Percentiles rank a stretch among this genome's conserved stretches.
phyloP scores from a whole-genome alignment of 345 rosid species.

The sweet orange (Citrus sinensis) region DNA sequence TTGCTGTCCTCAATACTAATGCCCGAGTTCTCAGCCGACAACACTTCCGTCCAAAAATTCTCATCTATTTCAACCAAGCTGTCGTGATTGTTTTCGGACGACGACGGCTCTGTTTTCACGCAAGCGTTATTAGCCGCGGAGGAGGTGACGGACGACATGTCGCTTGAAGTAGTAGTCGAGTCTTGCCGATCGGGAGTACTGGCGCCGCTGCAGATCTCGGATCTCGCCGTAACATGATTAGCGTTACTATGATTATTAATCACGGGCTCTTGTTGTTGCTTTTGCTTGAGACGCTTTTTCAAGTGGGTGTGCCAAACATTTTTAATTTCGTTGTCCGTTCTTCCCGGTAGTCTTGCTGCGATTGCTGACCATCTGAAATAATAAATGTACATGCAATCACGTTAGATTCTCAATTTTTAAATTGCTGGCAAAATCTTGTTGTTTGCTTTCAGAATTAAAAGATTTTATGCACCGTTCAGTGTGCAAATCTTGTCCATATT shows the following conservation, averaged over 20 bases:
- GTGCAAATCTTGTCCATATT: slow-evolving; percentile 14
- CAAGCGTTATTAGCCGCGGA: slow-evolving; percentile 3
- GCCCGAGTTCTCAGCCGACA: slow-evolving; percentile 29
- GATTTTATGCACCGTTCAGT: slow-evolving; percentile 3
- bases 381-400: neutral
- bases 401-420: neutral
- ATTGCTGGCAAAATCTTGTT: neutral
- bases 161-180: slow-evolving; percentile 13
- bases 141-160: slow-evolving; percentile 26
- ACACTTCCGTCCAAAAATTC: slow-evolving; percentile 46
- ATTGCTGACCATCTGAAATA: slow-evolving; percentile 76
- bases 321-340: slow-evolving; percentile 86
- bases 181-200: too few relatives aligned
- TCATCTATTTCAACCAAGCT: slow-evolving; percentile 39
- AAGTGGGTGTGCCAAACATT: slow-evolving; percentile 85
- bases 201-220: neutral
- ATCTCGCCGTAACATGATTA: neutral
- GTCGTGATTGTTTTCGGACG: slow-evolving; percentile 4
- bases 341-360: slow-evolving; percentile 72
- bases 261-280: slow-evolving; percentile 2
- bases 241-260: neutral
- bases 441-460: slow-evolving; percentile 18
- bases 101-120: slow-evolving; percentile 11
- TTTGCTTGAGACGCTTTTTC: slow-evolving; percentile 56
- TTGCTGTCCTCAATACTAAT: neutral